Evolutionary conservation across 2,329 filamentous ascomycete genomes (phyloP).

Genomic region (Bipolaris zeicola): DNA sequence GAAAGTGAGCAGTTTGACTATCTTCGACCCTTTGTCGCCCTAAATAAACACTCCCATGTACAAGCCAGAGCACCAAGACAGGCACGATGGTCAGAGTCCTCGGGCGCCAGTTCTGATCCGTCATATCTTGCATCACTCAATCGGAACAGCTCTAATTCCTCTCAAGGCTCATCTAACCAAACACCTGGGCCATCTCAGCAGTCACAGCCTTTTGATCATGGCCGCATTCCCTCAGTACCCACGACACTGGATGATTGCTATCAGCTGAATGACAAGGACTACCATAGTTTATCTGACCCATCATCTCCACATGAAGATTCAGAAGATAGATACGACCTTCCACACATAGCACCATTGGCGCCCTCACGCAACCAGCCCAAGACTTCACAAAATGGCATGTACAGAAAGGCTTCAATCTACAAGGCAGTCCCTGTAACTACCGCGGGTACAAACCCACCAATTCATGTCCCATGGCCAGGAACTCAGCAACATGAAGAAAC

Average conservation of each 20-base stretch:
- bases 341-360: constrained; percentile 23
- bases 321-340: constrained; percentile 7
- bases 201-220: constrained; percentile 1
- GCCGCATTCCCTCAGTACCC: not conserved
- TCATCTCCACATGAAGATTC: constrained; percentile 9
- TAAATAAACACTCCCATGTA: constrained; percentile 15
- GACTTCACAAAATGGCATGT: not conserved
- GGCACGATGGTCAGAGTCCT: constrained; percentile 32
- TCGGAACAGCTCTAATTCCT: constrained; percentile 34
- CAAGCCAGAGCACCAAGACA: constrained; percentile 11
- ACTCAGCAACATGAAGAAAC: constrained; percentile 4
- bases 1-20: constrained; percentile 14
- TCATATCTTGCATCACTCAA: constrained; percentile 36
- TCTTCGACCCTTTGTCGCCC: constrained; percentile 13
- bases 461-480: constrained; percentile 13
- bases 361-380: constrained; percentile 14
- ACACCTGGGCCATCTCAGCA: constrained; percentile 4
- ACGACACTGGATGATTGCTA: constrained; percentile 2
- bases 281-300: not conserved
- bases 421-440: not conserved
- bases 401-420: not conserved
- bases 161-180: constrained; percentile 26
- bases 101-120: constrained; percentile 32
- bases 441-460: not conserved
- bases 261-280: not conserved